These are phyloP conservation scores for Pilasporangium apinafurcum DNA, from an alignment of 352 stramenopile species.

Conservation along the genomic window DNA sequence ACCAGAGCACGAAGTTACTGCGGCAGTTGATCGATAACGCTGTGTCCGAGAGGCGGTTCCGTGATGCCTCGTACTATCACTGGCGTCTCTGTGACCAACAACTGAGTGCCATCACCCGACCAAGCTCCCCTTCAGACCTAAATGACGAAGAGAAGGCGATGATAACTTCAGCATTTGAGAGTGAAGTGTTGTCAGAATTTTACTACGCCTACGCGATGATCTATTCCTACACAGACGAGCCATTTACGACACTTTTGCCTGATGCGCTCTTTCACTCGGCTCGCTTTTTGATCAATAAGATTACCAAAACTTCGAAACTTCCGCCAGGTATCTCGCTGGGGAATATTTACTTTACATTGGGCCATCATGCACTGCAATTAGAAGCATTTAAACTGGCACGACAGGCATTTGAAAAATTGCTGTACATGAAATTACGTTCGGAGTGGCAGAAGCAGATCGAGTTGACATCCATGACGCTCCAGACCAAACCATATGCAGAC, in stretches of 20 bases:
- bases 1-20: constrained; percentile 84
- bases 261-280: constrained; percentile 92
- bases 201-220: constrained; percentile 94
- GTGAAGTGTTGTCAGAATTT: constrained; percentile 77
- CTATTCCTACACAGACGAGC: constrained; percentile 91
- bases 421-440: constrained; percentile 80
- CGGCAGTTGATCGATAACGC: constrained; percentile 87
- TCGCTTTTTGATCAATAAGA: constrained; percentile 90
- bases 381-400: constrained; percentile 92
- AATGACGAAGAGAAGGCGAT: constrained; percentile 21
- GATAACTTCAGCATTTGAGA: constrained; percentile 39
- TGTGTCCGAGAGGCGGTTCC: constrained; percentile 79
- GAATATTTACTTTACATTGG: constrained; percentile 93
- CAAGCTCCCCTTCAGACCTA: too few relatives aligned
- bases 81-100: constrained; percentile 88
- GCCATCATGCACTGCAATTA: constrained; percentile 86
- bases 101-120: constrained; percentile 28
- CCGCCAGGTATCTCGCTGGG: constrained; percentile 86
- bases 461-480: constrained; percentile 88
- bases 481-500: constrained; percentile 91
- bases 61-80: constrained; percentile 91
- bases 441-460: constrained; percentile 88
- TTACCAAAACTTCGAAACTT: constrained; percentile 29
- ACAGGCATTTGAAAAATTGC: constrained; percentile 91
- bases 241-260: constrained; percentile 90